Evolutionary conservation across 768 basidiomycete genomes (phyloP).

Genomic region (Mycena vitilis): DNA sequence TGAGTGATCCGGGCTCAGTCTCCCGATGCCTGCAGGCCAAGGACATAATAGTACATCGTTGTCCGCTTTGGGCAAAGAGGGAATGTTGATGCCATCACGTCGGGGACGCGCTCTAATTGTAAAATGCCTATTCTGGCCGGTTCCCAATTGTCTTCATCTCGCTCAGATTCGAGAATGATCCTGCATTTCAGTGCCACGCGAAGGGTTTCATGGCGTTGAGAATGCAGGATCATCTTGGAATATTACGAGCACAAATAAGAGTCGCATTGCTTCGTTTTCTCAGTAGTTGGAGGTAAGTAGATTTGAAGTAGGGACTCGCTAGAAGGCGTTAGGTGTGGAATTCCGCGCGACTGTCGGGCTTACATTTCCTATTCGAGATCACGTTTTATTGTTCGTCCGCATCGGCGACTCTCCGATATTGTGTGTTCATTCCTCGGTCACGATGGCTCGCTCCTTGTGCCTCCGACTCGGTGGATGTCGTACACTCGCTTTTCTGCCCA

Average conservation of each 20-base stretch:
- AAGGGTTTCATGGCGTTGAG: too few species aligned
- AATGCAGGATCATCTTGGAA: too few species aligned
- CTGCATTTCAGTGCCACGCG: not conserved
- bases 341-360: not conserved
- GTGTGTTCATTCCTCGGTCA: conserved; percentile 8
- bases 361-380: not conserved
- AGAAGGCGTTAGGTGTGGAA: too few species aligned
- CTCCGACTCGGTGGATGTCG: not conserved
- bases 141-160: conserved; percentile 4
- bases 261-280: not conserved
- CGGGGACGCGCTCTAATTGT: conserved; percentile 15
- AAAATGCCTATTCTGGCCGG: conserved; percentile 4
- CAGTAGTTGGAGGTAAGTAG: not conserved
- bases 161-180: conserved; percentile 1
- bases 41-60: conserved; percentile 9
- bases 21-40: conserved; percentile 15
- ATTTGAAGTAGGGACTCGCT: not conserved
- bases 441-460: conserved; percentile 1
- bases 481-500: conserved; percentile 4
- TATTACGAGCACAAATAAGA: too few species aligned
- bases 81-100: conserved; percentile 18
- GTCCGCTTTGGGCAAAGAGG: conserved; percentile 11
- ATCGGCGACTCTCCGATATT: not conserved
- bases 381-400: conserved; percentile 4
- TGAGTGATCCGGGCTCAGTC: conserved; percentile 16